Evolutionary conservation across 1,284 basidiomycete genomes (phyloP).

Genomic region (Chiua sp.): DNA sequence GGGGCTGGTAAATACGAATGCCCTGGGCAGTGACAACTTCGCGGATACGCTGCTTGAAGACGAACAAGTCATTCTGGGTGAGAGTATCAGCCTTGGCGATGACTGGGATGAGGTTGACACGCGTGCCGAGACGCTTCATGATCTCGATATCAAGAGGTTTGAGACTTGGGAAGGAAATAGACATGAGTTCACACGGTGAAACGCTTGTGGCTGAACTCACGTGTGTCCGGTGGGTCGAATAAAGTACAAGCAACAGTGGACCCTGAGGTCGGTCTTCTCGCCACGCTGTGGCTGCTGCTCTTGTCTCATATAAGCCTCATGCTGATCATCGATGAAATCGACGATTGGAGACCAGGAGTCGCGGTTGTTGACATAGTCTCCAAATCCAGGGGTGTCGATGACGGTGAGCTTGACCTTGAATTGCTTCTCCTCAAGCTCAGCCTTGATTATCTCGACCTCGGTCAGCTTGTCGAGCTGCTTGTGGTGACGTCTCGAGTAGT

Average conservation of each 20-base stretch:
- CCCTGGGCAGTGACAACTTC: conserved; percentile 91
- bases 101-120: conserved; percentile 96
- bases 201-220: conserved; percentile 51
- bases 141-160: conserved; percentile 99
- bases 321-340: conserved; percentile 99
- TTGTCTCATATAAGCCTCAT: conserved; percentile 99
- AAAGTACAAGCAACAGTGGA: conserved; percentile 98
- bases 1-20: conserved; percentile 95
- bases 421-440: conserved; percentile 97
- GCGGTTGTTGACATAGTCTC: conserved; percentile 99
- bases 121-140: conserved; percentile 94
- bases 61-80: conserved; percentile 89
- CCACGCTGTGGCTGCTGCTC: conserved; percentile 96
- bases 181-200: conserved; percentile 9
- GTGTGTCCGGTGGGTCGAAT: conserved; percentile 96
- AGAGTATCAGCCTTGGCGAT: conserved; percentile 97
- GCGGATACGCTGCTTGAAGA: conserved; percentile 95
- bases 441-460: conserved; percentile 96
- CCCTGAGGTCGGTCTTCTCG: conserved; percentile 94
- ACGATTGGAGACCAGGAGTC: conserved; percentile 99
- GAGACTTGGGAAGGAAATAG: conserved; percentile 54
- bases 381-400: conserved; percentile 98
- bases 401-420: conserved; percentile 99
- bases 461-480: conserved; percentile 99
- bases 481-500: conserved; percentile 89